phyloP scores from a whole-genome alignment of 805 yeast genomes.

The Kurtzmaniella fragi region DNA sequence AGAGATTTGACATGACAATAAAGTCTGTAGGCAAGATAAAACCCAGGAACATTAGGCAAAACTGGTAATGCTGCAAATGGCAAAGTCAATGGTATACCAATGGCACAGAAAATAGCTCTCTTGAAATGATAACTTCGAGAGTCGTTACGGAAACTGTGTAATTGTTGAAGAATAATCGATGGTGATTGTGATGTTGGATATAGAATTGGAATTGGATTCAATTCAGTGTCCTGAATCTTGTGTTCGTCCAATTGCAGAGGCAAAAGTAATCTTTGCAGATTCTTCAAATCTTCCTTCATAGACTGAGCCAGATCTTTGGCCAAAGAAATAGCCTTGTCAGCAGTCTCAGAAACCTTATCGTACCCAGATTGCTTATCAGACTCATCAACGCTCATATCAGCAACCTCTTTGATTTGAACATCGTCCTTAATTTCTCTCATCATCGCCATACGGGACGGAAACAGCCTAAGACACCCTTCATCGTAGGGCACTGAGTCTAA shows the following conservation, averaged over 20 bases:
- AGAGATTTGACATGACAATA: slow-evolving; percentile 82
- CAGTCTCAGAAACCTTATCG: too few species aligned
- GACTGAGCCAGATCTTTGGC: too few species aligned
- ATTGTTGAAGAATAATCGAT: slow-evolving; percentile 27
- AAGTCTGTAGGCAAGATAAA: slow-evolving; percentile 73
- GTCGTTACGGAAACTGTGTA: slow-evolving; percentile 35
- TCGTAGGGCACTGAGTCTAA: slow-evolving; percentile 71
- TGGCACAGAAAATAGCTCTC: slow-evolving; percentile 46
- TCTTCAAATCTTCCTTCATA: slow-evolving; percentile 8
- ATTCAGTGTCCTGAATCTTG: slow-evolving; percentile 21
- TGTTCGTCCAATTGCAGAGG: slow-evolving; percentile 23
- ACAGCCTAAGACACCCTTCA: slow-evolving; percentile 67
- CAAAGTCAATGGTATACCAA: slow-evolving; percentile 69
- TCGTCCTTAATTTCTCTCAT: slow-evolving; percentile 42
- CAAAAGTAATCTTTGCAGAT: slow-evolving; percentile 6
- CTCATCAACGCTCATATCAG: slow-evolving; percentile 3
- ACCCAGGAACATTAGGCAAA: slow-evolving; percentile 90
- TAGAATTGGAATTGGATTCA: slow-evolving; percentile 36
- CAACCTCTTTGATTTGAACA: slow-evolving; percentile 4
- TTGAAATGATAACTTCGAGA: slow-evolving; percentile 53
- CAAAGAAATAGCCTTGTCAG: too few species aligned
- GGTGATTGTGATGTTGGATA: slow-evolving; percentile 34
- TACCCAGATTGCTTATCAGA: too few species aligned
- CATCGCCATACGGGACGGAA: slow-evolving; percentile 66
- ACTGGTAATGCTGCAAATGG: slow-evolving; percentile 81